These are phyloP conservation scores for Periconia sp. DNA, from an alignment of 2,329 filamentous ascomycete genomes.

Conservation along the genomic window DNA sequence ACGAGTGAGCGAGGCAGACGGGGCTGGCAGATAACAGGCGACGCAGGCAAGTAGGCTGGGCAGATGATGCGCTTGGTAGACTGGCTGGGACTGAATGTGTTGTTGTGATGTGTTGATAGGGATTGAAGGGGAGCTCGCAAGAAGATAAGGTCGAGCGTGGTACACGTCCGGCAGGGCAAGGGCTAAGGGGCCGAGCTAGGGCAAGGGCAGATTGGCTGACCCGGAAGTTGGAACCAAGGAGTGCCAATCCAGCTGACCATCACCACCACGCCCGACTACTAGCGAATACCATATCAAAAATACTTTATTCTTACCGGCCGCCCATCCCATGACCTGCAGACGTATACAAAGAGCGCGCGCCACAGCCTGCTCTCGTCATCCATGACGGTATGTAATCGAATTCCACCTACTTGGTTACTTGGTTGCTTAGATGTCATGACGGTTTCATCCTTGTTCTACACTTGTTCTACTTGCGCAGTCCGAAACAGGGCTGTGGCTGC, in stretches of 20 bases:
- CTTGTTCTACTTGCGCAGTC: not conserved
- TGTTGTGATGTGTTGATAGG: constrained; percentile 3
- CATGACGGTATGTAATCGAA: too few species aligned
- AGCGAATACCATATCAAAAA: too few species aligned
- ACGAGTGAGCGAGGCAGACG: constrained; percentile 3
- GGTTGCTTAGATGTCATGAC: too few species aligned
- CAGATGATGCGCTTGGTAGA: not conserved
- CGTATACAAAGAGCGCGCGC: too few species aligned
- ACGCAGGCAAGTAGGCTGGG: not conserved
- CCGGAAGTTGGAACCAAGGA: not conserved
- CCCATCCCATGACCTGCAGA: too few species aligned
- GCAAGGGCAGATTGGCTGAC: not conserved
- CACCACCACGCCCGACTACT: too few species aligned
- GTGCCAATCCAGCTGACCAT: not conserved
- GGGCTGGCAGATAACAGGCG: not conserved
- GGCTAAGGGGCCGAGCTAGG: not conserved
- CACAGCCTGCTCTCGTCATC: too few species aligned
- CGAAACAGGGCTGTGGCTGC: not conserved
- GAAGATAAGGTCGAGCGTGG: constrained; percentile 9
- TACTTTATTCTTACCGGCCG: too few species aligned
- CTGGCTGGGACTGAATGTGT: not conserved
- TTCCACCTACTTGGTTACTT: too few species aligned
- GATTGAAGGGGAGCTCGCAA: not conserved
- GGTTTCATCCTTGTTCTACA: not conserved
- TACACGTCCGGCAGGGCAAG: constrained; percentile 22